A percentile compares a stretch with the other conserved stretches of the same genome.
These are phyloP conservation scores for Globisporangium mamillatum DNA, from an alignment of 352 stramenopile species.

Conservation along the genomic window DNA sequence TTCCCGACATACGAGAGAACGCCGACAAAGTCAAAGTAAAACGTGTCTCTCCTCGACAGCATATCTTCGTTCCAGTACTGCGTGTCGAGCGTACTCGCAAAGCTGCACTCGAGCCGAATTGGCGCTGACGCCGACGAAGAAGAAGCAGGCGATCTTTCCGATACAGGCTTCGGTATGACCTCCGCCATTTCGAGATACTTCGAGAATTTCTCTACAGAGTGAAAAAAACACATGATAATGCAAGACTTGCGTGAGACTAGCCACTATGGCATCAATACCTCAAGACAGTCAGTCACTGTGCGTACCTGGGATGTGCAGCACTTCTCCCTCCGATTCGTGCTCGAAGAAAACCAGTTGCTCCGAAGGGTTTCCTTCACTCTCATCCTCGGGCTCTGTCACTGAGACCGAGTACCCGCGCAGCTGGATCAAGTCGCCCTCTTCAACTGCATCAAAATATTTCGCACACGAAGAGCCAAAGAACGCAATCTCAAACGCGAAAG, in stretches of 20 bases:
- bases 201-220: conserved; percentile 50
- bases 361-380: conserved; percentile 6
- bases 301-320: conserved; percentile 37
- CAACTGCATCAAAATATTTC: conserved; percentile 44
- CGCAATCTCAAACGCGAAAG: conserved; percentile 43
- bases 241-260: not conserved
- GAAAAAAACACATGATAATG: not conserved
- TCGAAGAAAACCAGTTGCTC: conserved; percentile 28
- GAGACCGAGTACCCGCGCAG: conserved; percentile 38
- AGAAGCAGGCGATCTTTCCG: not conserved
- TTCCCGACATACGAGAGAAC: conserved; percentile 52
- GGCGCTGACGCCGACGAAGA: not conserved
- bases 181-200: conserved; percentile 36
- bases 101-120: conserved; percentile 46
- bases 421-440: conserved; percentile 65
- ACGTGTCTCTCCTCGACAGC: conserved; percentile 13
- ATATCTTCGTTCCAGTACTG: conserved; percentile 23
- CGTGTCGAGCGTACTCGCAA: conserved; percentile 35
- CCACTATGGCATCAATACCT: not conserved
- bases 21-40: conserved; percentile 69
- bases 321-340: conserved; percentile 29
- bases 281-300: not conserved
- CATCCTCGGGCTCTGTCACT: conserved; percentile 15
- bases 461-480: conserved; percentile 70
- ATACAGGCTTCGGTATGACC: conserved; percentile 21